Conservation (phyloP, 208 protist species). For the Crithidia brevicula region DNA sequence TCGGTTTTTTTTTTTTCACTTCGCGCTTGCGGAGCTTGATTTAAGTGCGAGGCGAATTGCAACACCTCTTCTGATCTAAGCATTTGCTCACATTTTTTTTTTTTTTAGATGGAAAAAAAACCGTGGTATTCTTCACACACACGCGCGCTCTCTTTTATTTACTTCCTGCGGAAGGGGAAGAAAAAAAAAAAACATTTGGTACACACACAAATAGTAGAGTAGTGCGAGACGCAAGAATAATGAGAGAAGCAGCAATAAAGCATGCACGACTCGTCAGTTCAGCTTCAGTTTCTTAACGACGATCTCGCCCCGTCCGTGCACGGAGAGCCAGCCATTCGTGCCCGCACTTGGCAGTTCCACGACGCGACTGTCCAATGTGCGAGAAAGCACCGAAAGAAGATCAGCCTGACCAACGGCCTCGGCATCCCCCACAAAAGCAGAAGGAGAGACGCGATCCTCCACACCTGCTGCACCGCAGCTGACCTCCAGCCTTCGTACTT, state of each 20-base stretch:
- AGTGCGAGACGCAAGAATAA: not conserved
- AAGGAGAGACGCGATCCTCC: too few species aligned
- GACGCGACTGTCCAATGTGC: not conserved
- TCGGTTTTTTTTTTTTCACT: too few species aligned
- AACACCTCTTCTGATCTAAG: too few species aligned
- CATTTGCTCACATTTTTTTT: too few species aligned
- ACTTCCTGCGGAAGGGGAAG: too few species aligned
- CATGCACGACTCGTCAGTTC: not conserved
- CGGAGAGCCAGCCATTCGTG: slow-evolving; percentile 26
- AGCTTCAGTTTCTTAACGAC: slow-evolving; percentile 11
- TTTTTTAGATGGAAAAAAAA: too few species aligned
- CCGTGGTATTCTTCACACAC: too few species aligned
- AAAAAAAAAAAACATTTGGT: not conserved
- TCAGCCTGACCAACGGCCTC: too few species aligned
- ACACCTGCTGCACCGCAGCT: not conserved
- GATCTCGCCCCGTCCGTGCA: slow-evolving; percentile 32
- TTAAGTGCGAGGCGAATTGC: too few species aligned
- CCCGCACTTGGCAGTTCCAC: slow-evolving; percentile 15
- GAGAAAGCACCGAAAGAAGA: slow-evolving; percentile 4
- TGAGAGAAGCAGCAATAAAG: not conserved
- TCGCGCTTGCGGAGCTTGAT: too few species aligned
- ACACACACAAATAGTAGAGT: slow-evolving; percentile 1
- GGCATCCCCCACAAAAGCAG: too few species aligned
- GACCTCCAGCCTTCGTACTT: slow-evolving; percentile 22
- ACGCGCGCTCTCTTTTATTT: too few species aligned